Base-by-base conservation (phyloP, 768 basidiomycete species). In the Calocybe cyanea region DNA sequence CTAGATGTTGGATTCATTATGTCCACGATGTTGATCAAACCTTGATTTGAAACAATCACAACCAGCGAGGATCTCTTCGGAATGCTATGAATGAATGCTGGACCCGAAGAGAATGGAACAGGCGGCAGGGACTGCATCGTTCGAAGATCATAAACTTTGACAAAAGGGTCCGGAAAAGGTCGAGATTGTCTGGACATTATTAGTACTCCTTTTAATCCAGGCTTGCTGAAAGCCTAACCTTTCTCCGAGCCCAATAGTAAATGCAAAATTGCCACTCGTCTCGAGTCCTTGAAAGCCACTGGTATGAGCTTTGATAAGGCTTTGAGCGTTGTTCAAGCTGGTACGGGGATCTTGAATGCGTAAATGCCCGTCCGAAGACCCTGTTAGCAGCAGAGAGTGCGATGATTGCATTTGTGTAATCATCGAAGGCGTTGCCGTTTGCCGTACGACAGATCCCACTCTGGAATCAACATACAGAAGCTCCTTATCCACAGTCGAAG, bases 81-180 rank as follows among this genome's bases (percentile, higher is more conserved):
- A 24, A 93, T 72, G 20, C 87, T 61, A 38, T 86, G 81, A 51
- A 94, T 85, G 62, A 94, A 93, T 1, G 88, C 80, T 1, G 95
- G 93, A 0, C 87, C 87, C 9, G 84, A 78, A 4, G 91, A 81
- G 62, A 96, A 97, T 1, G 90, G 81, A 23, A 97, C 76, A 0
- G 95, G 92, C 2, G 91, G 77, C 2, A 97, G 73, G 0, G 92
- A 75, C 32, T 80, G 77, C 72, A 97, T 79, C 18, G 77, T 89
- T 23, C 95, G 85, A 23, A 91, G 57, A 63, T 99, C 95, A 56
- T 87, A 96, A 10, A 97, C 75, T 66, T 95, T 96, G 52, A 99
- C 91, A 25, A 93, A 72, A 2, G 92, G 90, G 61, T 97, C 95
- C 0, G 90, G 87, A 44, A 86, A 78, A 4, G 94, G 92, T 38